phyloP scores from a whole-genome alignment of 108 stramenopile species.

The Fragilaria crotonensis region DNA sequence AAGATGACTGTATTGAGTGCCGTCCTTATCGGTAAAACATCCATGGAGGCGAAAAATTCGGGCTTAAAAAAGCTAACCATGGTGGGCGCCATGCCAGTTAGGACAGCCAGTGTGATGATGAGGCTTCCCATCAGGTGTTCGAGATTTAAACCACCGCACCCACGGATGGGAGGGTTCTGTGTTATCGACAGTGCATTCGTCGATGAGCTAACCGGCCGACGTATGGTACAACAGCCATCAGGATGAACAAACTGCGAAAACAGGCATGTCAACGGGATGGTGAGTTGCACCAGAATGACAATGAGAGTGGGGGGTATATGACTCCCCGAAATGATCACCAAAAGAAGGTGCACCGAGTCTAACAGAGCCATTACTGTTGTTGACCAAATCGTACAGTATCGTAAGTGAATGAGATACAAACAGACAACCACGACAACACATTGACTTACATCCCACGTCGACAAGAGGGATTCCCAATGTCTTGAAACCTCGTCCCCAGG shows the following conservation, averaged over 20 bases:
- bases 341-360: constrained; percentile 64
- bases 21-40: constrained; percentile 52
- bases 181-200: background rate
- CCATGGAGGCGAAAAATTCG: constrained; percentile 49
- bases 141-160: constrained; percentile 56
- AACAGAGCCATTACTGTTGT: constrained; percentile 63
- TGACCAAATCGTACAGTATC: constrained; percentile 2
- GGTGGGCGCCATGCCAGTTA: constrained; percentile 55
- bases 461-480: constrained; percentile 58
- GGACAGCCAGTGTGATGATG: constrained; percentile 57
- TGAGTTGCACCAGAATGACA: constrained; percentile 74
- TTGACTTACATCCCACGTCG: constrained; percentile 61
- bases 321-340: constrained; percentile 65
- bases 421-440: background rate
- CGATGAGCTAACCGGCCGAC: too few species aligned
- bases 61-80: constrained; percentile 47
- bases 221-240: constrained; percentile 52
- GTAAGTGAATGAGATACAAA: background rate
- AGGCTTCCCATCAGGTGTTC: constrained; percentile 58
- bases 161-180: constrained; percentile 39
- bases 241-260: constrained; percentile 65
- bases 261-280: constrained; percentile 63
- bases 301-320: constrained; percentile 80
- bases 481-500: constrained; percentile 9
- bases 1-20: constrained; percentile 75